Conservation (phyloP, 352 stramenopile species). For the Nannochloropsis limnetica region DNA sequence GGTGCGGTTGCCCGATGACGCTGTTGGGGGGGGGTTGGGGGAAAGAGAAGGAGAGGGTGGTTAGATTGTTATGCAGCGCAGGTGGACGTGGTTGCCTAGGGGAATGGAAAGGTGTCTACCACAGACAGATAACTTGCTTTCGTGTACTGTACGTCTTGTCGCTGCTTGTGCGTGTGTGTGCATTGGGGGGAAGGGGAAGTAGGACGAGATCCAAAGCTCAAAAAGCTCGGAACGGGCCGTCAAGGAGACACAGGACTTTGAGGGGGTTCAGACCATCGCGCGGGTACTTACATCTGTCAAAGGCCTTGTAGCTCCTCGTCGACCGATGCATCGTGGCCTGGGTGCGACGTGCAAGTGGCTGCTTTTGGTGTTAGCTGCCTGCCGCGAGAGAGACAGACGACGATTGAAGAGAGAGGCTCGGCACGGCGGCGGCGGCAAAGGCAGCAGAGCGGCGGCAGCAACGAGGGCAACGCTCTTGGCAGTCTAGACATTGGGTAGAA, state of each 20-base stretch:
- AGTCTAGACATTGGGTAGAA: not conserved
- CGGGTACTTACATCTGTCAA: conserved; percentile 13
- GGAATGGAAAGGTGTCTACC: not conserved
- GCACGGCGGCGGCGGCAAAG: not conserved
- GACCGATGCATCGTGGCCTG: not conserved
- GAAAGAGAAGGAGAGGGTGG: not conserved
- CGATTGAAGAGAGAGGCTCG: not conserved
- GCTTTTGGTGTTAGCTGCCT: not conserved
- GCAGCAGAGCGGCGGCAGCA: not conserved
- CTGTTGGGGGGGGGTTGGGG: not conserved
- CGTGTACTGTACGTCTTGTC: not conserved
- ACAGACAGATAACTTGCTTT: not conserved
- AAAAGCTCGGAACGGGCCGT: not conserved
- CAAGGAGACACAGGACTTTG: not conserved
- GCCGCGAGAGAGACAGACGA: not conserved
- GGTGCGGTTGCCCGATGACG: not conserved
- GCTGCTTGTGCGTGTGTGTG: not conserved
- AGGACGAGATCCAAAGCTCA: not conserved
- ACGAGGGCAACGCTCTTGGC: not conserved
- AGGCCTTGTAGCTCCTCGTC: not conserved
- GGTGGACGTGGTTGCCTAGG: not conserved
- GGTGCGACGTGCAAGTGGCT: not conserved
- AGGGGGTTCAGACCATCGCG: not conserved
- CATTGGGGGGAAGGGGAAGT: not conserved
- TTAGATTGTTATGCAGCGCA: not conserved